These are phyloP conservation scores for Bidens hawaiensis DNA, from an alignment of 140 eudicot species.

Conservation along the genomic window DNA sequence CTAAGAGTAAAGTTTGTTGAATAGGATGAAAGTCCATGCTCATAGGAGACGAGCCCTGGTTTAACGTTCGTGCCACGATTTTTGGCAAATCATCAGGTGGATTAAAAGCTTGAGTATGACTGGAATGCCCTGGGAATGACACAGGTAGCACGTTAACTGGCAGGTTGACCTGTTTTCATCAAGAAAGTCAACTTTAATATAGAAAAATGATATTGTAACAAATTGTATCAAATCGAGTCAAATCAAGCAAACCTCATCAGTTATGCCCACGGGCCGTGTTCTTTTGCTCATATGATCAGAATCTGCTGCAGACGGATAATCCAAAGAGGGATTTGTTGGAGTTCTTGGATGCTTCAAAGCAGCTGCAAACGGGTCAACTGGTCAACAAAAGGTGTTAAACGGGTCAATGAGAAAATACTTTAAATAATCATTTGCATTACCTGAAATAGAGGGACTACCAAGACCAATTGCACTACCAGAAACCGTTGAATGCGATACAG, in stretches of 20 bases:
- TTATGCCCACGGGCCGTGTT: constrained; percentile 72
- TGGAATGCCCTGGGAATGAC: constrained; percentile 60
- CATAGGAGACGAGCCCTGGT: constrained; percentile 91
- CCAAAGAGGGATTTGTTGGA: constrained; percentile 70
- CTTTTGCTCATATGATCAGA: constrained; percentile 71
- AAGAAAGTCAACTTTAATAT: not conserved
- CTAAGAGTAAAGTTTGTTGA: constrained; percentile 77
- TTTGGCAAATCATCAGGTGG: constrained; percentile 80
- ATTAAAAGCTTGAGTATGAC: constrained; percentile 52
- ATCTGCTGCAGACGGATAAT: constrained; percentile 79
- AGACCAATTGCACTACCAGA: constrained; percentile 85
- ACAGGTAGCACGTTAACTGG: constrained; percentile 74
- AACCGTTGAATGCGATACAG: constrained; percentile 65
- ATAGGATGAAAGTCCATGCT: constrained; percentile 98
- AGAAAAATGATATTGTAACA: not conserved
- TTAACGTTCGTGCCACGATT: constrained; percentile 62
- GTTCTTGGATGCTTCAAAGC: constrained; percentile 87
- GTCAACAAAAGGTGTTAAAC: constrained; percentile 2
- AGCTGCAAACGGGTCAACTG: constrained; percentile 38
- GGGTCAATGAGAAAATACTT: not conserved
- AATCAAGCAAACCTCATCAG: constrained; percentile 58
- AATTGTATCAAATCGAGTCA: not conserved
- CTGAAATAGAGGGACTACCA: constrained; percentile 74
- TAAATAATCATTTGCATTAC: constrained; percentile 24
- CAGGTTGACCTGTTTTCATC: constrained; percentile 51